Evolutionary conservation across 2,329 filamentous ascomycete species (phyloP), one percentile per base, ranked within the genome.

Genomic region (Phyllosticta ampelicida): DNA sequence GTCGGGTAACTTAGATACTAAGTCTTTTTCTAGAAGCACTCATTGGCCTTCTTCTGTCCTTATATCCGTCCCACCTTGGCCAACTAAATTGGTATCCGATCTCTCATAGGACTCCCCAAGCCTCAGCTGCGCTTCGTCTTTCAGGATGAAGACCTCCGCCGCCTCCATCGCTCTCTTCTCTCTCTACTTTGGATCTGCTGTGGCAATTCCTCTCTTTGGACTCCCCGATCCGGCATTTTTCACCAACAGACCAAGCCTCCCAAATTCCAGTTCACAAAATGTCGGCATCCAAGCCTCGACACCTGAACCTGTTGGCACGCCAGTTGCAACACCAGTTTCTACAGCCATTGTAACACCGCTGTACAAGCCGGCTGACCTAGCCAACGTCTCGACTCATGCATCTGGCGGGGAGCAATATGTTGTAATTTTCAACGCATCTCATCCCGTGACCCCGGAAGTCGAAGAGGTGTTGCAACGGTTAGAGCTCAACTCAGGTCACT

Each of bases 401-500:
- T 65, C 64, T 19, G 65, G 65, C 23, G 63, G 67, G 51, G 58
- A 67, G 21, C 68, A 73, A 57, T 69, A 73, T 60, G 65, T 74
- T 36, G 71, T 74, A 50, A 65, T 74, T 59, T 67, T 74, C 63
- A 64, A 73, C 62, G 64, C 63, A n/a, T 56, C 63, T 19, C 62
- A 66, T 16, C 65, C 68, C 21, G 62, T 64, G 16, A 63, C 66
- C 49, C 68, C 71, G 19, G 66, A 69, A 44, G 66, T 72, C 58
- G 63, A 66, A 16, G 68, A 72, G 36, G 65, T 74, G 6, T 65
- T 75, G 19, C 59, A 64, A 16, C 62, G 69, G 44, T 60, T 74
- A 13, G 67, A 67, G 11, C 70, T 77, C 11, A 62, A 68, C 55
- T 61, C 65, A n/a, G 64, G 68, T 9, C 72, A 75, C 60, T 63